Conservation (phyloP, 176 grass and related monocot genomes). For the Puccinellia tenuiflora region DNA sequence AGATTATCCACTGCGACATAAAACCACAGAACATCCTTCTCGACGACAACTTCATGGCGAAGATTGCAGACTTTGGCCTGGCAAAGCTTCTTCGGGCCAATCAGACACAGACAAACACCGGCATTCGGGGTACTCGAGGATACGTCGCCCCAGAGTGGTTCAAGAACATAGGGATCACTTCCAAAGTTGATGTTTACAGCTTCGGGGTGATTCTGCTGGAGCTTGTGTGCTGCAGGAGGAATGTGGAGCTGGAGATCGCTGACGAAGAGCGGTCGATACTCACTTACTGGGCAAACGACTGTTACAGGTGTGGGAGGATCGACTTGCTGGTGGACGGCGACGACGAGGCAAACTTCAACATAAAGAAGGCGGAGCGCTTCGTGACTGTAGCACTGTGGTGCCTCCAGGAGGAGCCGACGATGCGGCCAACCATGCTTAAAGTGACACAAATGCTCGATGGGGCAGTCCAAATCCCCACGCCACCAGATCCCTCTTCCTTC, state of each 20-base stretch:
- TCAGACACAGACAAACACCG: constrained; percentile 39
- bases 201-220: constrained; percentile 41
- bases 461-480: constrained; percentile 16
- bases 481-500: constrained; percentile 36
- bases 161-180: constrained; percentile 31
- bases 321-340: constrained; percentile 31
- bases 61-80: constrained; percentile 45
- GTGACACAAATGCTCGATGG: constrained; percentile 46
- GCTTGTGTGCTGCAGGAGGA: constrained; percentile 33
- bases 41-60: background rate
- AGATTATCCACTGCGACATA: constrained; percentile 49
- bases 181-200: constrained; percentile 37
- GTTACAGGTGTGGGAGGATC: constrained; percentile 28
- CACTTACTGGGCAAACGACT: constrained; percentile 41
- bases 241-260: constrained; percentile 23
- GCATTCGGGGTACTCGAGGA: constrained; percentile 37
- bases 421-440: constrained; percentile 44
- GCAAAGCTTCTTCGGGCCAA: constrained; percentile 38
- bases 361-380: constrained; percentile 24
- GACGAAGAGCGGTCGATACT: constrained; percentile 14
- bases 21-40: constrained; percentile 47
- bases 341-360: constrained; percentile 13
- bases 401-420: constrained; percentile 48
- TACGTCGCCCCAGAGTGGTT: constrained; percentile 48
- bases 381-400: constrained; percentile 51